Percentiles rank a stretch among this genome's conserved stretches.
These are phyloP conservation scores for Podospora bellae-mahoneyi DNA, from an alignment of 495 filamentous ascomycete genomes.

Conservation along the genomic window DNA sequence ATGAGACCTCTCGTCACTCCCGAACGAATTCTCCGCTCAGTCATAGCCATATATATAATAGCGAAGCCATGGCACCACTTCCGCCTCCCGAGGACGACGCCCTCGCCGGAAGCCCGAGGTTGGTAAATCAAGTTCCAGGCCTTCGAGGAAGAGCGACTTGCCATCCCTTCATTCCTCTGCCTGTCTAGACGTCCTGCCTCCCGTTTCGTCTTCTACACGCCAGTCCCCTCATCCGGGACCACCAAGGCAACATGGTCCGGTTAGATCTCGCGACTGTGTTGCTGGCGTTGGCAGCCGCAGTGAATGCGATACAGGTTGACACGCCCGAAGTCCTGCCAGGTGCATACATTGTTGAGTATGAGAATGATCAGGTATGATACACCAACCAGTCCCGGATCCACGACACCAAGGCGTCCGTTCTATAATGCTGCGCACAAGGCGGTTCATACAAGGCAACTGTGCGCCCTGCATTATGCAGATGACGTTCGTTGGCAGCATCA, in stretches of 20 bases:
- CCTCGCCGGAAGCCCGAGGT: not conserved
- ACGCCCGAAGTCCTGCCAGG: slow-evolving; percentile 35
- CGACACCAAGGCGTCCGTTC: not conserved
- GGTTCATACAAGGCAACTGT: not conserved
- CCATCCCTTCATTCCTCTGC: slow-evolving; percentile 12
- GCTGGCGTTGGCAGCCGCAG: slow-evolving; percentile 33
- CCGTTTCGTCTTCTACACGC: not conserved
- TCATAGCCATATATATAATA: slow-evolving; percentile 15
- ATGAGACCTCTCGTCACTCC: not conserved
- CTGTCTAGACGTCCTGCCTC: not conserved
- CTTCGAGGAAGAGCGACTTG: not conserved
- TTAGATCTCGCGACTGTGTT: slow-evolving; percentile 30
- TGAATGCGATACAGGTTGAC: slow-evolving; percentile 25
- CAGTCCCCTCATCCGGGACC: not conserved
- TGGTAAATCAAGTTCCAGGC: not conserved
- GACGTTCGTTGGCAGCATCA: not conserved
- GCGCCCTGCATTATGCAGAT: not conserved
- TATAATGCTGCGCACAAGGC: not conserved
- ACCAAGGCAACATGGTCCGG: slow-evolving; percentile 27
- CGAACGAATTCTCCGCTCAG: not conserved
- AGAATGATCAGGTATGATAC: slow-evolving; percentile 40
- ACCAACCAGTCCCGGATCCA: not conserved
- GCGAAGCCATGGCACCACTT: slow-evolving; percentile 16
- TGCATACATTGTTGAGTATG: slow-evolving; percentile 50
- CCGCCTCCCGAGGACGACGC: not conserved